phyloP scores from a whole-genome alignment of 768 basidiomycete genomes.

The Auricularia heimuer region DNA sequence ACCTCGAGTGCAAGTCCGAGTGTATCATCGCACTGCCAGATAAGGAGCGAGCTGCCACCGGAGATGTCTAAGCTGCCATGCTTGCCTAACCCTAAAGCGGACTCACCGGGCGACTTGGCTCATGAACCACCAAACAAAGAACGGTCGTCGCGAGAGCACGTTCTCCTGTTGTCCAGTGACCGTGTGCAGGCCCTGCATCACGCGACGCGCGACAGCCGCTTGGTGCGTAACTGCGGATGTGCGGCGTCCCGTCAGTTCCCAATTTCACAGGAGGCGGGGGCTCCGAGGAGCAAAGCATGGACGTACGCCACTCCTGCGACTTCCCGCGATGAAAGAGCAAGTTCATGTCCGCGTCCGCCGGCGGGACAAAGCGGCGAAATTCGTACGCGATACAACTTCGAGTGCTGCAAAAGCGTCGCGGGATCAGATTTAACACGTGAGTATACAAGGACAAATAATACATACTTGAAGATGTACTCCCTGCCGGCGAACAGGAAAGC shows the following conservation, averaged over 20 bases:
- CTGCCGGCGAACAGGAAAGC: conserved; percentile 54
- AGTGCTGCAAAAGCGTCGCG: conserved; percentile 32
- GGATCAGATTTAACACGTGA: background rate
- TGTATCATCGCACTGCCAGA: background rate
- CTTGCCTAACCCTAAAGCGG: background rate
- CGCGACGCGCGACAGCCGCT: conserved; percentile 51
- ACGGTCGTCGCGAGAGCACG: conserved; percentile 51
- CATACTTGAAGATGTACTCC: conserved; percentile 69
- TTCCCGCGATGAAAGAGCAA: conserved; percentile 41
- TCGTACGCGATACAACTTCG: conserved; percentile 56
- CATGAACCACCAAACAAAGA: conserved; percentile 58
- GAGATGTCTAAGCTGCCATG: background rate
- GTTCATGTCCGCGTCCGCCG: conserved; percentile 22
- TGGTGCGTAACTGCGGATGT: conserved; percentile 62
- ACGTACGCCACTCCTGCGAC: conserved; percentile 60
- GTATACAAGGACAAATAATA: conserved; percentile 9
- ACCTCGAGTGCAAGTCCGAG: background rate
- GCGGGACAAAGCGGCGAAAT: conserved; percentile 55
- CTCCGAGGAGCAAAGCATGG: conserved; percentile 4
- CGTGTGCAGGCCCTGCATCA: conserved; percentile 43
- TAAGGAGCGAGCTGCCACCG: background rate
- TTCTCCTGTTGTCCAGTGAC: conserved; percentile 28
- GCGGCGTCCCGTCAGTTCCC: conserved; percentile 20
- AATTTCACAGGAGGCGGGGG: background rate
- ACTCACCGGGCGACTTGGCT: background rate